Evolutionary conservation across 345 rosid species (phyloP).

Genomic region (Dipteronia sinensis): DNA sequence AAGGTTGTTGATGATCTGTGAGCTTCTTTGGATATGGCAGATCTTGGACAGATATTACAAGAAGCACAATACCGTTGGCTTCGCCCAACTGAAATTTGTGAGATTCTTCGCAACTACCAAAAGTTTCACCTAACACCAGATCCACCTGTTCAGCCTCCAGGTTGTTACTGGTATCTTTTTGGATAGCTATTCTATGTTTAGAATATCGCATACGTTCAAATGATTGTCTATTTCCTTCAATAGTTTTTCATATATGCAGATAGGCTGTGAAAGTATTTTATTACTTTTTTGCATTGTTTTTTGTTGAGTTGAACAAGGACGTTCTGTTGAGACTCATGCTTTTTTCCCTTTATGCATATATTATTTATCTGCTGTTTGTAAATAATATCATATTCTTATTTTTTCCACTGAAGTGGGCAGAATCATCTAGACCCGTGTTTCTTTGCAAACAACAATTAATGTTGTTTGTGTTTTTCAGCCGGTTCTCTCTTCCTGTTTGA

Average conservation of each 20-base stretch:
- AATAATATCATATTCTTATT: no score
- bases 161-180: conserved; percentile 29
- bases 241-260: background rate
- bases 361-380: background rate
- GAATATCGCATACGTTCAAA: background rate
- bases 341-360: background rate
- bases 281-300: background rate
- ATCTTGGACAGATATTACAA: conserved; percentile 39
- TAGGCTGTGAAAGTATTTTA: background rate
- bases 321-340: background rate
- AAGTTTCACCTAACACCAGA: conserved; percentile 41
- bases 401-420: background rate
- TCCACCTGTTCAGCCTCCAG: conserved; percentile 55
- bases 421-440: background rate
- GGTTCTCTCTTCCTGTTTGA: conserved; percentile 85
- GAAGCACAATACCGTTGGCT: conserved; percentile 68
- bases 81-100: conserved; percentile 59
- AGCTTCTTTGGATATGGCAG: conserved; percentile 31
- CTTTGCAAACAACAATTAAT: conserved; percentile 22
- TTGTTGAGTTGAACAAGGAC: background rate
- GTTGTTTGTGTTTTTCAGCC: conserved; percentile 49
- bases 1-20: background rate
- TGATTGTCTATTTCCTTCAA: background rate
- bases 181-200: background rate
- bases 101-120: conserved; percentile 51